Conservation (phyloP, 129 eudicot species). For the Helianthus annuus region DNA sequence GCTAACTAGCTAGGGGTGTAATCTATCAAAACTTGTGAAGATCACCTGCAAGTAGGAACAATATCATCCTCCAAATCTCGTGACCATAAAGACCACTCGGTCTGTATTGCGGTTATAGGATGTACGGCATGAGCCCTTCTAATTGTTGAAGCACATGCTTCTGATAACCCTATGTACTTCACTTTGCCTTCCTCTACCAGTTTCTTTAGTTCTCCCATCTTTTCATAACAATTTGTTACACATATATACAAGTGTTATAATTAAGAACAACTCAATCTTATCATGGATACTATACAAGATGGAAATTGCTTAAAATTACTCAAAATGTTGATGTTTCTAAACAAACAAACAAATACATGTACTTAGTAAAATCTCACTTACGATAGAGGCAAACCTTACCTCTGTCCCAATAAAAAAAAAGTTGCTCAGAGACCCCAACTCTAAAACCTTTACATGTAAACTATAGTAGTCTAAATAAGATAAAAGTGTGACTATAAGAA, state of each 20-base stretch:
- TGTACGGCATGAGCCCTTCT: conserved; percentile 82
- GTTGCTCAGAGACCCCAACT: too few species aligned
- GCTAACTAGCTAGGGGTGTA: too few species aligned
- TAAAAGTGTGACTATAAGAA: too few species aligned
- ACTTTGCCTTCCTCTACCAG: conserved; percentile 71
- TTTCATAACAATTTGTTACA: not conserved
- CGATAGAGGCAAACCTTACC: too few species aligned
- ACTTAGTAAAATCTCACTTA: too few species aligned
- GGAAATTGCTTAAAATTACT: too few species aligned
- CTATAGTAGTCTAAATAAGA: too few species aligned
- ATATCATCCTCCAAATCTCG: conserved; percentile 62
- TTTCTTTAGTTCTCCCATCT: conserved; percentile 67
- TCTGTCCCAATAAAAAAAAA: too few species aligned
- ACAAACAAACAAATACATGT: too few species aligned
- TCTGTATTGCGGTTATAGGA: conserved; percentile 68
- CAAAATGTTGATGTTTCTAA: too few species aligned
- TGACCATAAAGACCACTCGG: conserved; percentile 73
- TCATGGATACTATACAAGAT: not conserved
- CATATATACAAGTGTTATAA: conserved; percentile 16
- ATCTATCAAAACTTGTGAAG: not conserved
- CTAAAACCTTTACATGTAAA: too few species aligned
- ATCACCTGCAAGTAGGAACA: conserved; percentile 64
- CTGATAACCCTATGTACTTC: conserved; percentile 69
- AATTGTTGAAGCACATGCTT: conserved; percentile 66
- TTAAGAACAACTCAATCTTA: not conserved